Base-by-base conservation (phyloP, 768 basidiomycete species). In the Cystobasidium ongulense region DNA sequence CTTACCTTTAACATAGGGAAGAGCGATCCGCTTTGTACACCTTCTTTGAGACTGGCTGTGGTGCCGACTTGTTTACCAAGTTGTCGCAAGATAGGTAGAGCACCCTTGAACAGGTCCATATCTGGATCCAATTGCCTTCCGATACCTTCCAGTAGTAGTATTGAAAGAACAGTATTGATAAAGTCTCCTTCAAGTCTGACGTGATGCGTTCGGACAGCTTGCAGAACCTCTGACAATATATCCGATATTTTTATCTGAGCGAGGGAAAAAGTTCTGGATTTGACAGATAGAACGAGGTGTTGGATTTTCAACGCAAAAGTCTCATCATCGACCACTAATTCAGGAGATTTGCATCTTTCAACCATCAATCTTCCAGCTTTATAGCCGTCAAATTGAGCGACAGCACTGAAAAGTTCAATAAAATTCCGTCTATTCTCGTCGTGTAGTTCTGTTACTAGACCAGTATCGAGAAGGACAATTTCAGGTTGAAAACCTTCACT, bases 171-270 rank as follows among this genome's bases (percentile, higher is more conserved):
- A 0, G 96, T 98, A 81, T 99, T 99, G 80, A 98, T 88, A 80
- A 99, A 99, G 81, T 98, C 96, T 17, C 89, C 92, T 82, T 99
- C 95, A 88, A 99, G 90, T 84, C 92, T 97, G 76, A 98, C 96
- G 79, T 96, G 95, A 81, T 97, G 94, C 76, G 86, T 84, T 73
- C 93, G 84, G 1, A 99, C 94, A 38, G 88, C 87, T 77, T 83
- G 88, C 62, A 99, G 83, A 8, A 98, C 96, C 75, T 95, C 90
- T 1, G 86, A 90, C 35, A 98, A 83, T 75, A 99, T 87, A 80
- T 98, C 94, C 33, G 90, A 89, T 70, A 99, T 96, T 81, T 90
- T 92, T 82, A 99, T 92, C 81, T 92, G 88, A n/a, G 91, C 93
- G 3, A 99, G 86, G 29, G 91, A 91, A 83, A 99, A 99, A 1